Evolutionary conservation across 148 eudicot species (phyloP).

Genomic region (Bassia scoparia): DNA sequence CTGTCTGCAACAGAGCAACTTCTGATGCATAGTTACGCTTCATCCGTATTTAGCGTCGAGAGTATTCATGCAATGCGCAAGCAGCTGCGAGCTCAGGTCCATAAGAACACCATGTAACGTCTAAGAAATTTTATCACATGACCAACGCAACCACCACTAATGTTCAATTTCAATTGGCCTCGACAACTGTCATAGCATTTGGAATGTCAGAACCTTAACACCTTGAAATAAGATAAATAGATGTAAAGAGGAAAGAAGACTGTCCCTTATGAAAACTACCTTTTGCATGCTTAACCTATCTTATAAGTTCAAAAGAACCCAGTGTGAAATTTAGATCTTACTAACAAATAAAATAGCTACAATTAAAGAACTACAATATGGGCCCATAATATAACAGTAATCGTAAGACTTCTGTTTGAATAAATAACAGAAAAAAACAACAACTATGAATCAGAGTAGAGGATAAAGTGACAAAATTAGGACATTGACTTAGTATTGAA

Average conservation of each 20-base stretch:
- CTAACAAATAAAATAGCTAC: no score
- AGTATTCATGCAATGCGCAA: conserved; percentile 43
- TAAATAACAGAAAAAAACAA: no score
- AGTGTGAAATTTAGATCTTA: no score
- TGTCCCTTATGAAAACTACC: neutral
- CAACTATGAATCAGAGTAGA: no score
- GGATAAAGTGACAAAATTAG: no score
- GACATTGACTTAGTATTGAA: no score
- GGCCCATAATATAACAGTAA: no score
- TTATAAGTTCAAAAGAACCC: conserved; percentile 8
- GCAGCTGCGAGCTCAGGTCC: conserved; percentile 52
- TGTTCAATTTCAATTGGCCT: conserved; percentile 17
- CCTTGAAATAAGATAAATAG: neutral
- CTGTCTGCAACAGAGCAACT: conserved; percentile 82
- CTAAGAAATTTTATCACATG: conserved; percentile 33
- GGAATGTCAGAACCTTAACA: neutral
- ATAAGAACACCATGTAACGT: conserved; percentile 29
- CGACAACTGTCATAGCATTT: neutral
- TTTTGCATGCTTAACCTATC: conserved; percentile 6
- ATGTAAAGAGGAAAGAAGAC: neutral
- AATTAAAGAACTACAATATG: no score
- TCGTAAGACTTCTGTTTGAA: no score
- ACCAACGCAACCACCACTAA: conserved; percentile 18
- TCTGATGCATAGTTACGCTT: conserved; percentile 78
- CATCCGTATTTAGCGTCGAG: conserved; percentile 66